Evolutionary conservation across 179 eudicot genomes (phyloP).

Genomic region (Beta lomatogona): DNA sequence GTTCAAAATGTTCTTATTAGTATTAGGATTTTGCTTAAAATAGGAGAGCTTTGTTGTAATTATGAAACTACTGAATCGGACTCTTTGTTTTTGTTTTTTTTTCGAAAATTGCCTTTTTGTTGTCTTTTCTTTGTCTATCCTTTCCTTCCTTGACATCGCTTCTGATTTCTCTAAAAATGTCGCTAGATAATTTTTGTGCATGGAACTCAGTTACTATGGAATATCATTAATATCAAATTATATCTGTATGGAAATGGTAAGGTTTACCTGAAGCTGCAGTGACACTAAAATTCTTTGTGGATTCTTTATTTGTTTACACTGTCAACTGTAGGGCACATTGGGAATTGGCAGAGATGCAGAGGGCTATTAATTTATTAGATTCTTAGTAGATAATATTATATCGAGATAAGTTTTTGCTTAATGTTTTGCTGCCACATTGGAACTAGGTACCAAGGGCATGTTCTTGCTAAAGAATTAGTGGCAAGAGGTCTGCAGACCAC

Average conservation of each 20-base stretch:
- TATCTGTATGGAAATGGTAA: neutral
- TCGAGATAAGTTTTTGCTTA: slow-evolving; percentile 16
- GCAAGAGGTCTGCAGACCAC: slow-evolving; percentile 92
- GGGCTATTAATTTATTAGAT: slow-evolving; percentile 10
- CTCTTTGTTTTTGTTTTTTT: neutral
- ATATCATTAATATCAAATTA: neutral
- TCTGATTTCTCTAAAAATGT: neutral
- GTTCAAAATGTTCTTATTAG: neutral
- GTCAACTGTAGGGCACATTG: neutral
- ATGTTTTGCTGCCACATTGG: slow-evolving; percentile 13
- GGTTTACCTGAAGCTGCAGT: neutral
- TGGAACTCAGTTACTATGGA: neutral
- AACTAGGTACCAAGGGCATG: slow-evolving; percentile 90
- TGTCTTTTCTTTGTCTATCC: neutral
- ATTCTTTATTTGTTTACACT: neutral
- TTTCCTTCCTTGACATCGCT: neutral
- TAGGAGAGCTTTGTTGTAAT: neutral
- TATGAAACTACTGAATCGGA: neutral
- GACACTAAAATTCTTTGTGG: neutral
- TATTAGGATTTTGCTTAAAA: neutral
- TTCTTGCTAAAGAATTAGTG: slow-evolving; percentile 89
- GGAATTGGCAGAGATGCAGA: neutral
- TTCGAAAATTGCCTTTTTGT: neutral
- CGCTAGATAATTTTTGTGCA: neutral
- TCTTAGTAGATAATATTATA: neutral